These are phyloP conservation scores for Botrytis fragariae DNA, from an alignment of 2,329 filamentous ascomycete species.

Conservation along the genomic window DNA sequence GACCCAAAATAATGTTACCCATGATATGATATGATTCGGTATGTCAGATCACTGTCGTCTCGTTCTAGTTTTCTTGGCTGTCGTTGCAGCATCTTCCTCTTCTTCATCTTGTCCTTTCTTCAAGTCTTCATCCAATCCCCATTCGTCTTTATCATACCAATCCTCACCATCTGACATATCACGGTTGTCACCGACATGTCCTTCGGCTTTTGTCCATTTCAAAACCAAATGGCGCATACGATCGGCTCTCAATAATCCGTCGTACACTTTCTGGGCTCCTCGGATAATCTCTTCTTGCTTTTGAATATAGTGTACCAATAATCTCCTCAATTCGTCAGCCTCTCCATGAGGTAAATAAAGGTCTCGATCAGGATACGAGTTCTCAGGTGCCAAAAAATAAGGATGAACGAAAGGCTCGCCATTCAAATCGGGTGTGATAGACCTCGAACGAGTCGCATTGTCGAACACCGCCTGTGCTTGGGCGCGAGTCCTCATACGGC, in stretches of 20 bases:
- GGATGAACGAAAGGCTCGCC: constrained; percentile 65
- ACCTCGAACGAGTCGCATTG: constrained; percentile 38
- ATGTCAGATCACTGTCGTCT: constrained; percentile 38
- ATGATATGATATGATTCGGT: background rate
- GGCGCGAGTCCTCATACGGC: constrained; percentile 55
- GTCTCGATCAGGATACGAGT: constrained; percentile 64
- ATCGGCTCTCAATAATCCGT: constrained; percentile 70
- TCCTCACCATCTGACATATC: constrained; percentile 88
- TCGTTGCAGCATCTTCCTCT: constrained; percentile 63
- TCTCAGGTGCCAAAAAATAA: constrained; percentile 65
- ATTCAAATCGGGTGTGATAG: constrained; percentile 44
- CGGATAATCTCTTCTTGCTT: constrained; percentile 83
- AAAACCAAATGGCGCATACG: constrained; percentile 68
- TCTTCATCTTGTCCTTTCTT: constrained; percentile 82
- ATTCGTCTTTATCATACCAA: constrained; percentile 82
- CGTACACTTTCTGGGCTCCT: constrained; percentile 64
- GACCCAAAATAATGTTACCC: background rate
- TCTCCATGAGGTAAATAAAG: constrained; percentile 69
- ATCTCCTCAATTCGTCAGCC: constrained; percentile 72
- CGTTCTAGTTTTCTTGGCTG: constrained; percentile 50
- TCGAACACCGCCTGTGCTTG: constrained; percentile 46
- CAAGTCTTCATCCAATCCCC: constrained; percentile 69
- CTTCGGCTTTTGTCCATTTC: constrained; percentile 76
- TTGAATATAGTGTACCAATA: constrained; percentile 75
- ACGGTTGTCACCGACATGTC: constrained; percentile 58